Evolutionary conservation across 2,329 filamentous ascomycete genomes (phyloP), one percentile per base, ranked within the genome.

Genomic region (Aureobasidium sp.): DNA sequence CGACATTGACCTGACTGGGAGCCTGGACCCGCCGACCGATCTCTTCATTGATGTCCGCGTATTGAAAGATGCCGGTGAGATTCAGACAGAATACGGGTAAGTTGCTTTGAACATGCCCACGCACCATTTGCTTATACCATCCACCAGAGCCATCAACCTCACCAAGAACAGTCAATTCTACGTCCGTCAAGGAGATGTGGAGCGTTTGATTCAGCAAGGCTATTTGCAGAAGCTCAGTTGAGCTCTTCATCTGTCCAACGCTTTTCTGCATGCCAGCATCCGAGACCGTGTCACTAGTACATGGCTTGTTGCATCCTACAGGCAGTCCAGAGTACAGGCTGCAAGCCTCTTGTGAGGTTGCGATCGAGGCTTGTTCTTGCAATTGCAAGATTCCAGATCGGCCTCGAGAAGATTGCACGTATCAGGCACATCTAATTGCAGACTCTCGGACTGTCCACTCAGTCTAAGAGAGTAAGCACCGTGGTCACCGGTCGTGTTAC

Each of bases 101-200:
- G 87, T 79, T 19, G 35, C 5, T 7, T 6, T 35, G 2, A 12
- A 42, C 12, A n/a, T 24, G 22, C n/a, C 45, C 22, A 42, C 11
- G 22, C 17, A 19, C 24, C 11, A 8, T 60, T 29, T 52, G 24
- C 62, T 68, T 45, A 68, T 60, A 27, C 14, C n/a, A 24, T 24
- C 8, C 24, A 19, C 37, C 68, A 96, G 91, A 17, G 90, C 92
- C 14, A 97, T 99, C 69, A 97, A 89, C 64, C 82, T 99, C 78
- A 96, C 91, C 40, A 97, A 96, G 76, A 97, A 99, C 75, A 97
- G 92, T 70, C 94, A 99, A 72, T 96, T 99, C 72, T 97, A 95
- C 71, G 94, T 99, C 42, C 85, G 93, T 50, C 91, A 97, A 71
- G 93, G 91, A 27, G 94, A 99, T 76, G 94, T 99, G 7, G 94